Percentiles rank a stretch among this genome's conserved stretches.
These are phyloP conservation scores for Mucor lusitanicus DNA, from an alignment of 371 early-diverging fungal genomes.

Conservation along the genomic window DNA sequence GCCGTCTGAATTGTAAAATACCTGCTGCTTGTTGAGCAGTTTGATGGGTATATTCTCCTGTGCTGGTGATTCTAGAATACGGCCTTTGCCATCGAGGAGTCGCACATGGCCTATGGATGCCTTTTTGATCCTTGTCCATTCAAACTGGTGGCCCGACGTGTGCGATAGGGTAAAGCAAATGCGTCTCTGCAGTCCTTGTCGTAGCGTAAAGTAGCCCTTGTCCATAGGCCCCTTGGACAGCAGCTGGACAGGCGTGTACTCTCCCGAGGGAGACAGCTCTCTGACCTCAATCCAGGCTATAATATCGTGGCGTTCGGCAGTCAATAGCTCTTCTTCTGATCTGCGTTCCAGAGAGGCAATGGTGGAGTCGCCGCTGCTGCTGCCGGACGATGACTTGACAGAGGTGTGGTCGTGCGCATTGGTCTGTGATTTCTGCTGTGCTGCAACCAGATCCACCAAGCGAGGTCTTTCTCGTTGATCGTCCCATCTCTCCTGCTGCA, in stretches of 20 bases:
- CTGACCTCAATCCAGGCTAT: slow-evolving; percentile 68
- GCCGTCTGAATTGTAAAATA: slow-evolving; percentile 59
- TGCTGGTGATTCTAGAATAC: slow-evolving; percentile 55
- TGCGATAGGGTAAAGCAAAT: slow-evolving; percentile 72
- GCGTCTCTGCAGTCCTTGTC: slow-evolving; percentile 87
- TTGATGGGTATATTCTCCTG: slow-evolving; percentile 57
- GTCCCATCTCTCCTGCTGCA: slow-evolving; percentile 67
- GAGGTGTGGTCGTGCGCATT: slow-evolving; percentile 21
- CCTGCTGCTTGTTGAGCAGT: slow-evolving; percentile 49
- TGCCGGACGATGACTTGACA: slow-evolving; percentile 17
- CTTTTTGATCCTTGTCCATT: slow-evolving; percentile 57
- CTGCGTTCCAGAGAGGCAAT: slow-evolving; percentile 45
- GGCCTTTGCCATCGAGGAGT: slow-evolving; percentile 66
- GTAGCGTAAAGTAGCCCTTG: slow-evolving; percentile 70
- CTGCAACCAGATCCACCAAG: slow-evolving; percentile 7
- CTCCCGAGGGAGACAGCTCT: slow-evolving; percentile 71
- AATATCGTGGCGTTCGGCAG: slow-evolving; percentile 72
- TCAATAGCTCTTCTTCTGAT: slow-evolving; percentile 68
- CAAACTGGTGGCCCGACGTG: slow-evolving; percentile 74
- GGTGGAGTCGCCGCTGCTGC: slow-evolving; percentile 21
- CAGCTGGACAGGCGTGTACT: slow-evolving; percentile 73
- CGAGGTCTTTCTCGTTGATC: slow-evolving; percentile 48
- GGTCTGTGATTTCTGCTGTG: slow-evolving; percentile 9
- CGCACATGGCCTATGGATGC: slow-evolving; percentile 69
- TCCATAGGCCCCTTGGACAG: slow-evolving; percentile 54